Conservation (phyloP, 495 filamentous ascomycete genomes). For the Sphaerosporella brunnea region DNA sequence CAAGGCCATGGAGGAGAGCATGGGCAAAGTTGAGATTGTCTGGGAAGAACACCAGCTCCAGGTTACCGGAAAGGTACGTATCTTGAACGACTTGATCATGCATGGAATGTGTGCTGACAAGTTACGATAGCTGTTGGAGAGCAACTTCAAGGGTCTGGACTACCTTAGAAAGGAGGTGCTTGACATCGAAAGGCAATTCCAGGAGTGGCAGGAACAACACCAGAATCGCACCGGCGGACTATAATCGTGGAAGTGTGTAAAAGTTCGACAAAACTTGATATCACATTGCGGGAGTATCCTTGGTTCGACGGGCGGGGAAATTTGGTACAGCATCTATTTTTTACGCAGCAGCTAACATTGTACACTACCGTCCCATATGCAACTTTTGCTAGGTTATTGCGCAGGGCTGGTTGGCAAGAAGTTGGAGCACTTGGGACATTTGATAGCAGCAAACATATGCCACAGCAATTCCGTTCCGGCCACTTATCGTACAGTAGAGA, state of each 20-base stretch:
- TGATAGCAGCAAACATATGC: too few relatives aligned
- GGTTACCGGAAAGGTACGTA: conserved; percentile 66
- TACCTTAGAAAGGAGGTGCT: conserved; percentile 70
- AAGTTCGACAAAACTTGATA: not conserved
- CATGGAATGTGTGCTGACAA: conserved; percentile 8
- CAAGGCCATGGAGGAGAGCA: conserved; percentile 57
- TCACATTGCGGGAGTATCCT: too few relatives aligned
- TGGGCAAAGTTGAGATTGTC: conserved; percentile 44
- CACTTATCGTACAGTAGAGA: too few relatives aligned
- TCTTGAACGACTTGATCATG: not conserved
- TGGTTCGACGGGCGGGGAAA: too few relatives aligned
- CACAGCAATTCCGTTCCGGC: too few relatives aligned
- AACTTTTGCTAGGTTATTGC: too few relatives aligned
- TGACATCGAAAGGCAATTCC: conserved; percentile 59
- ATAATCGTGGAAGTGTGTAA: conserved; percentile 1
- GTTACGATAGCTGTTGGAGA: conserved; percentile 57
- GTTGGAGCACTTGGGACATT: too few relatives aligned
- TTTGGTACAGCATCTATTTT: too few relatives aligned
- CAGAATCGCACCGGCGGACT: conserved; percentile 17
- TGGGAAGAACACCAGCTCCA: conserved; percentile 63
- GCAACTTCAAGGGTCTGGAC: conserved; percentile 74
- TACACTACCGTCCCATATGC: too few relatives aligned
- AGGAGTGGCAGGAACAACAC: conserved; percentile 50
- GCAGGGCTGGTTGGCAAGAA: too few relatives aligned
- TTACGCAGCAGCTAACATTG: too few relatives aligned